These are phyloP conservation scores for Penicillium sp. DNA, from an alignment of 2,329 filamentous ascomycete genomes.

Conservation along the genomic window DNA sequence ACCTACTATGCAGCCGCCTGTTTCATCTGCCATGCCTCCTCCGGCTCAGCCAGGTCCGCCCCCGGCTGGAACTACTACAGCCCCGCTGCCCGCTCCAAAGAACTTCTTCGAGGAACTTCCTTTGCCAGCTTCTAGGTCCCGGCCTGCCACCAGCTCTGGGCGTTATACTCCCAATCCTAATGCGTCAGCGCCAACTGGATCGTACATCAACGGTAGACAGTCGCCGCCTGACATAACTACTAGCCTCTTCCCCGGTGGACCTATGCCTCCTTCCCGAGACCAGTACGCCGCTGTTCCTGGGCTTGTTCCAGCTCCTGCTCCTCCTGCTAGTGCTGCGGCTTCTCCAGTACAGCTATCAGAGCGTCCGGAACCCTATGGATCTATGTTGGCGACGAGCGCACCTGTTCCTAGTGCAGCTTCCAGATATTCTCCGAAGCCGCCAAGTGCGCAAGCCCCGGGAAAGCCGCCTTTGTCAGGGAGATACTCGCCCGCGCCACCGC, in stretches of 20 bases:
- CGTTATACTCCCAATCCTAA: constrained; percentile 39
- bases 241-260: too few species aligned
- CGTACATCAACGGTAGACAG: constrained; percentile 44
- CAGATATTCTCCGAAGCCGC: constrained; percentile 42
- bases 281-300: constrained; percentile 13
- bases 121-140: constrained; percentile 52
- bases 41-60: constrained; percentile 1
- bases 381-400: constrained; percentile 25
- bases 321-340: constrained; percentile 10
- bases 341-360: constrained; percentile 31
- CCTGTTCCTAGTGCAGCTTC: constrained; percentile 30
- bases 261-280: constrained; percentile 14
- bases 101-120: constrained; percentile 78
- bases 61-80: background rate
- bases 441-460: constrained; percentile 26
- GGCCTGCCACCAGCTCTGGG: constrained; percentile 48
- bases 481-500: constrained; percentile 46
- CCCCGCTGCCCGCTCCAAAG: constrained; percentile 27
- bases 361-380: constrained; percentile 30
- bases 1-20: constrained; percentile 38
- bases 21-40: constrained; percentile 14
- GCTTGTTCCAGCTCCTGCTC: background rate
- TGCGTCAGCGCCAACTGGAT: constrained; percentile 17
- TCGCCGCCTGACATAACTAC: constrained; percentile 45
- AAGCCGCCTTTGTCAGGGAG: constrained; percentile 38